These are phyloP conservation scores for Penicillium ucsense DNA, from an alignment of 495 filamentous ascomycete species.

Conservation along the genomic window DNA sequence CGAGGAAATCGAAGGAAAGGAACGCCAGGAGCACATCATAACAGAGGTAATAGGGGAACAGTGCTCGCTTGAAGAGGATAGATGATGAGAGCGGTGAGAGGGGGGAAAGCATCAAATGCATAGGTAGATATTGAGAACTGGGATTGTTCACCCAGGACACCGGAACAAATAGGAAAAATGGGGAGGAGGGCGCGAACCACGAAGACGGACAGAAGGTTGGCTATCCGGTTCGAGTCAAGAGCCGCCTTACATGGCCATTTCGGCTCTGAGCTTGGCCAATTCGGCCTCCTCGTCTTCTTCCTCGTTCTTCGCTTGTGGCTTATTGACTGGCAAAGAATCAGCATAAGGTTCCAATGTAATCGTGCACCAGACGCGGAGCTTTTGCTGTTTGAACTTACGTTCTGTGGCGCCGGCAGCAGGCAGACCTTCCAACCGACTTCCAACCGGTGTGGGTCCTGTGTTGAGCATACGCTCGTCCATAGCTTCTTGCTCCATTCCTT, in stretches of 20 bases:
- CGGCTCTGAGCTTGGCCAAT: conserved; percentile 83
- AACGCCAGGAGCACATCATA: too few species aligned
- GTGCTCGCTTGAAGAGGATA: conserved; percentile 9
- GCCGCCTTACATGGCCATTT: conserved; percentile 74
- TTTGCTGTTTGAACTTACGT: conserved; percentile 43
- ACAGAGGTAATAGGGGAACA: neutral
- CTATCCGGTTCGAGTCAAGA: neutral
- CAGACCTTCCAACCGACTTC: conserved; percentile 59
- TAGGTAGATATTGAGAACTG: neutral
- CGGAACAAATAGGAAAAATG: too few species aligned
- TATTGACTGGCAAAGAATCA: conserved; percentile 7
- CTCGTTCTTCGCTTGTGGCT: conserved; percentile 44
- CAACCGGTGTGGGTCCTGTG: conserved; percentile 68
- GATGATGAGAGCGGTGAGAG: neutral
- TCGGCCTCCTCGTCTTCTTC: conserved; percentile 95
- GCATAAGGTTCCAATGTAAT: neutral
- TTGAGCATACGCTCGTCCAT: conserved; percentile 91
- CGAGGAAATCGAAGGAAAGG: too few species aligned
- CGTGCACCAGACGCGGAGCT: neutral
- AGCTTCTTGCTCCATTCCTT: conserved; percentile 70
- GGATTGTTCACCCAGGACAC: too few species aligned
- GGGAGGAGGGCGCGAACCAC: too few species aligned
- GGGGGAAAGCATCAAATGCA: conserved; percentile 4
- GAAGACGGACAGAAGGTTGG: too few species aligned
- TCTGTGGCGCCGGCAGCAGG: conserved; percentile 63